Conservation (phyloP, 371 early-diverging fungal species). For the Zychaea mexicana region DNA sequence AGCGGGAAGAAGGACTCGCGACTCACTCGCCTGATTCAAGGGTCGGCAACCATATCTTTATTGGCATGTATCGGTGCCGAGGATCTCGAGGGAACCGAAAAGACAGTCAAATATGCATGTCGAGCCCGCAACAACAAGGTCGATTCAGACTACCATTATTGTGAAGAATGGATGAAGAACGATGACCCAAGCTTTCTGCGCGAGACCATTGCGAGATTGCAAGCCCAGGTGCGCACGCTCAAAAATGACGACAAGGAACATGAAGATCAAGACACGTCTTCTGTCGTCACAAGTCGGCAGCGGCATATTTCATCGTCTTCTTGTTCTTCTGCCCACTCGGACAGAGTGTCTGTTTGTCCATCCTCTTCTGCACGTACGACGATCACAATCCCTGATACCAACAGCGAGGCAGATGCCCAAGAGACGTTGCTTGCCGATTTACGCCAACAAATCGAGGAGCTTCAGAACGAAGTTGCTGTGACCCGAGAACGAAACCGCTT, state of each 20-base stretch:
- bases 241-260: slow-evolving; percentile 1
- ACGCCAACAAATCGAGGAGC: slow-evolving; percentile 21
- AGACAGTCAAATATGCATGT: slow-evolving; percentile 84
- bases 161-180: slow-evolving; percentile 45
- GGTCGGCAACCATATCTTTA: slow-evolving; percentile 75
- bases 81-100: slow-evolving; percentile 74
- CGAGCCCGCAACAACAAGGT: slow-evolving; percentile 78
- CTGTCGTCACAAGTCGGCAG: background rate
- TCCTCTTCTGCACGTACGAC: slow-evolving; percentile 12
- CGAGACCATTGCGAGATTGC: slow-evolving; percentile 45
- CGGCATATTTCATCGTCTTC: background rate
- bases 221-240: slow-evolving; percentile 39
- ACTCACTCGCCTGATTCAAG: slow-evolving; percentile 90
- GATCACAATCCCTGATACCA: slow-evolving; percentile 9
- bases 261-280: background rate
- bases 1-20: slow-evolving; percentile 72
- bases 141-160: slow-evolving; percentile 62
- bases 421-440: slow-evolving; percentile 12
- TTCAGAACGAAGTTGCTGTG: slow-evolving; percentile 21
- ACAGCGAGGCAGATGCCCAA: background rate
- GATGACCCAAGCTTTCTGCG: slow-evolving; percentile 49
- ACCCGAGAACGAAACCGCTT: slow-evolving; percentile 19
- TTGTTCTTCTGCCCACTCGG: background rate
- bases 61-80: slow-evolving; percentile 81
- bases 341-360: background rate